Base-by-base conservation (phyloP, 2,329 filamentous ascomycete species). In the Cladosporium halotolerans region DNA sequence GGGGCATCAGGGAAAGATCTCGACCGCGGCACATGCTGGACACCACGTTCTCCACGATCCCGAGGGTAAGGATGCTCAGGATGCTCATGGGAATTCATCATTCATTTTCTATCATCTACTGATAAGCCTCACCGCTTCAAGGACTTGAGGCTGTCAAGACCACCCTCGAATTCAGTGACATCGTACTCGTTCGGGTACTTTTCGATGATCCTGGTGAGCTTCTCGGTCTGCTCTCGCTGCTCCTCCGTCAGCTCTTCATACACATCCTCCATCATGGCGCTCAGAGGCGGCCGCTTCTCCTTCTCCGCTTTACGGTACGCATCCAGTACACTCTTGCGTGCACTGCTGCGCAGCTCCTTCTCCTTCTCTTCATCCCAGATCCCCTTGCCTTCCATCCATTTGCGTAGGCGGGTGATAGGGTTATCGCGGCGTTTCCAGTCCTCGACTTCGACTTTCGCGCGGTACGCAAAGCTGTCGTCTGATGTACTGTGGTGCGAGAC, bases 401-500 rank as follows among this genome's bases (percentile, higher is more conserved):
- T 96, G 18, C 91, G 80, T 53, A 95, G 68, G 10, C 90, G 79
- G 2, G 88, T 89, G 47, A 96, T 86, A 1, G 90, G 90, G 64
- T 96, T 96, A 66, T 96, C 91, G 10, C 90, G 78, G 0, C 89
- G 70, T 70, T 95, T 95, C 90, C 90, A 96, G 68, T 95, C 89
- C 67, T 96, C 88, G 7, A 99, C 93, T 66, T 99, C 93, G 1
- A 96, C 84, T 23, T 86, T 83, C 1, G 91, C 90, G 8, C 93
- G 86, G 73, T 99, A 99, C 0, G 93, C 93, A 65, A 96, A 99
- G 23, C 88, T 93, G 72, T 99, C 93, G 66, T 99, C 93, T 0
- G 88, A 93, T 0, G 93, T 99, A 71, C 89, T 96, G 74, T 99
- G 93, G 68, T 99, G 90, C 6, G 88, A 92, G 41, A 97, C 91